Evolutionary conservation across 78 protist species (phyloP).

Genomic region (Protostelium mycophagum): DNA sequence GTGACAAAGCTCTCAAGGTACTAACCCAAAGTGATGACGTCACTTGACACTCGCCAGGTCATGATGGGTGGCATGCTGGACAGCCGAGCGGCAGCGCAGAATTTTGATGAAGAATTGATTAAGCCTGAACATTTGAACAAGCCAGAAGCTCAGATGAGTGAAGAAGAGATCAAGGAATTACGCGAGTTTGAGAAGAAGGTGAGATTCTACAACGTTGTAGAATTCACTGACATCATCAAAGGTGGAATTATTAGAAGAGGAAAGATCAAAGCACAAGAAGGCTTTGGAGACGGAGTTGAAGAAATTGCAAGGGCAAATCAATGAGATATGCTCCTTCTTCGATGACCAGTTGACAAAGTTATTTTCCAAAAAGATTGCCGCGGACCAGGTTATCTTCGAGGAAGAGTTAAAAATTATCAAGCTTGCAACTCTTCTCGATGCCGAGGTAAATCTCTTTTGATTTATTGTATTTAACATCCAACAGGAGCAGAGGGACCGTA

Average conservation of each 20-base stretch:
- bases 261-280: conserved; percentile 5
- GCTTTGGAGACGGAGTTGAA: conserved; percentile 24
- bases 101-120: background rate
- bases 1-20: background rate
- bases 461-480: background rate
- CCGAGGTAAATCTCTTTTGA: background rate
- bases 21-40: background rate
- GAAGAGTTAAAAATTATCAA: conserved; percentile 15
- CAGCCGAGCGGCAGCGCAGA: background rate
- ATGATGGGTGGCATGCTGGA: conserved; percentile 17
- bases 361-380: background rate
- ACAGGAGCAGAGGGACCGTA: background rate
- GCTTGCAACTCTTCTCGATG: background rate
- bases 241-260: background rate
- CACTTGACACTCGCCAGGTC: too few species aligned
- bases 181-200: background rate
- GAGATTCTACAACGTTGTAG: background rate
- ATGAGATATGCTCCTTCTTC: conserved; percentile 6
- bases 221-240: background rate
- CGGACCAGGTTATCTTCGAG: conserved; percentile 11
- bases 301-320: conserved; percentile 10
- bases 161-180: background rate
- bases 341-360: conserved; percentile 6
- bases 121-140: background rate
- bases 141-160: background rate